These are phyloP conservation scores for Iris pallida DNA, from an alignment of 116 monocot genomes.

Conservation along the genomic window DNA sequence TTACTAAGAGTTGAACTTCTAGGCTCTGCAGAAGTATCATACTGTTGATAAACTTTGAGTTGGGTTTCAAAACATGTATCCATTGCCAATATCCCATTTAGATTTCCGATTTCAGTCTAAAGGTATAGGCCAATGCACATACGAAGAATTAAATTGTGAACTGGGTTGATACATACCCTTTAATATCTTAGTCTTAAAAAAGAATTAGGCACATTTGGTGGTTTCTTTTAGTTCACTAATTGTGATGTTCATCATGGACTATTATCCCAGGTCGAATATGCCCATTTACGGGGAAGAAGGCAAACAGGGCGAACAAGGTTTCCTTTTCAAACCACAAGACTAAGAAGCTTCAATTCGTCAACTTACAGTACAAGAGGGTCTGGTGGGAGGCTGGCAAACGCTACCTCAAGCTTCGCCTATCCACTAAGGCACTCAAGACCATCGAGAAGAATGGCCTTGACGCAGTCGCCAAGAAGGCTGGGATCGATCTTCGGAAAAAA, in stretches of 20 bases:
- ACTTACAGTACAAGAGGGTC: conserved; percentile 93
- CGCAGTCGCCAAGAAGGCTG: conserved; percentile 90
- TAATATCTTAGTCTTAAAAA: background rate
- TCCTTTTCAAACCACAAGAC: conserved; percentile 96
- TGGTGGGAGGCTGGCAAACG: conserved; percentile 98
- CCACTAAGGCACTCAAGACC: conserved; percentile 86
- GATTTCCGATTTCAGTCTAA: too few relatives aligned
- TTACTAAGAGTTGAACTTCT: too few relatives aligned
- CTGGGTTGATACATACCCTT: too few relatives aligned
- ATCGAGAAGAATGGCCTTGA: conserved; percentile 97
- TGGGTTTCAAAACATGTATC: too few relatives aligned
- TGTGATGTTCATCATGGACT: background rate
- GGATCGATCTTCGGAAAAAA: conserved; percentile 77
- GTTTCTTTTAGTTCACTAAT: background rate
- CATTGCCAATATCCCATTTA: too few relatives aligned
- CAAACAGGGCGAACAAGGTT: conserved; percentile 86
- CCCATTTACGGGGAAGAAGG: conserved; percentile 93
- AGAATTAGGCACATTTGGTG: background rate
- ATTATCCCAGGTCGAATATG: conserved; percentile 58
- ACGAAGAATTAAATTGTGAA: too few relatives aligned
- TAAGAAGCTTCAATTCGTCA: conserved; percentile 84
- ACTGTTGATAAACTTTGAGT: too few relatives aligned
- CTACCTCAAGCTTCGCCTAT: conserved; percentile 81
- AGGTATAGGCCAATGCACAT: too few relatives aligned
- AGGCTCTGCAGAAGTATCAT: too few relatives aligned